Conservation (phyloP, 2,329 filamentous ascomycete species). For the Colletotrichum viniferum region DNA sequence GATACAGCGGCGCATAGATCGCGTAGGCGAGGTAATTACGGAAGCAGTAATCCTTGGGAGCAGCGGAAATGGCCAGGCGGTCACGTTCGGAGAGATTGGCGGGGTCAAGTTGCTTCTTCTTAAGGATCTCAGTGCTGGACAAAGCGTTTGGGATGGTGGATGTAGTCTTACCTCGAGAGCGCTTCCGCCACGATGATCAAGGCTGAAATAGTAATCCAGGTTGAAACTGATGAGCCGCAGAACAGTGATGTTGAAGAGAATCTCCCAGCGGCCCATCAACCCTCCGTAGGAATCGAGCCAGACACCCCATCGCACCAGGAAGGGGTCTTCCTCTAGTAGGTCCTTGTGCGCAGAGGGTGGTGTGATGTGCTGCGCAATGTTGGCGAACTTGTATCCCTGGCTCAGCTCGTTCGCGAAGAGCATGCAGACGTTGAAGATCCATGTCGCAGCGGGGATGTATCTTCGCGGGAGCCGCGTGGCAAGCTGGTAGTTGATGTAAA, state of each 20-base stretch:
- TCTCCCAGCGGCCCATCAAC: constrained; percentile 89
- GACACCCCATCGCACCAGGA: constrained; percentile 64
- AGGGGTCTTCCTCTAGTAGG: constrained; percentile 42
- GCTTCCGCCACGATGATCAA: constrained; percentile 66
- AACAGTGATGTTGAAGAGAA: constrained; percentile 97
- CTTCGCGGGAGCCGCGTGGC: constrained; percentile 72
- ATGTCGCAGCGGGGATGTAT: constrained; percentile 78
- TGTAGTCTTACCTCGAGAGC: constrained; percentile 75
- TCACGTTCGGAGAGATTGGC: constrained; percentile 87
- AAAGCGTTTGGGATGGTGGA: background rate
- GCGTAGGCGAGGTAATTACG: constrained; percentile 89
- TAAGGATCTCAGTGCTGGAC: constrained; percentile 65
- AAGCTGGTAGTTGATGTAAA: constrained; percentile 82
- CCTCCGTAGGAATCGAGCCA: constrained; percentile 83
- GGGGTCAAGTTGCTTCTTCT: constrained; percentile 98
- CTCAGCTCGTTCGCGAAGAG: constrained; percentile 90
- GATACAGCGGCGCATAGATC: constrained; percentile 91
- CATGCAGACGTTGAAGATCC: constrained; percentile 85
- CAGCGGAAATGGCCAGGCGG: constrained; percentile 78
- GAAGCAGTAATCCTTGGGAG: constrained; percentile 73
- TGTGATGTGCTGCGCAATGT: constrained; percentile 60
- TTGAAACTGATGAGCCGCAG: constrained; percentile 96
- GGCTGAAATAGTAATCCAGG: constrained; percentile 93
- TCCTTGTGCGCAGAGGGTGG: constrained; percentile 30
- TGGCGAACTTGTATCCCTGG: constrained; percentile 74